Conservation (phyloP, 1,139 yeast genomes). For the Kurtzmaniella quercitrusa region DNA sequence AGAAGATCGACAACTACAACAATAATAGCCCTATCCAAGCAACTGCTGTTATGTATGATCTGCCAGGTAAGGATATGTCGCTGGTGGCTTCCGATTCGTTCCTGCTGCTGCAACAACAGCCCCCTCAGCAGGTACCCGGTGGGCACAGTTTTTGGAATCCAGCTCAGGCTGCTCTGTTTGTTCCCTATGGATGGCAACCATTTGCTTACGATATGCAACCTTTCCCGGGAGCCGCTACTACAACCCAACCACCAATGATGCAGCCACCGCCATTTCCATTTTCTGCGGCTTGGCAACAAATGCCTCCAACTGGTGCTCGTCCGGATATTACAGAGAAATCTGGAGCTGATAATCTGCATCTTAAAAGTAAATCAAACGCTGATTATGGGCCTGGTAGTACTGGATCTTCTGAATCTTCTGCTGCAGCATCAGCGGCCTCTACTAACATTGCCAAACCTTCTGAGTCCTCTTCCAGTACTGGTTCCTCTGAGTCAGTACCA, state of each 20-base stretch:
- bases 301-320: constrained; percentile 1
- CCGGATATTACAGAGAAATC: not conserved
- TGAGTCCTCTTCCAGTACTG: constrained; percentile 5
- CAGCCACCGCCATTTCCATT: constrained; percentile 11
- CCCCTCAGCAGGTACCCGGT: constrained; percentile 12
- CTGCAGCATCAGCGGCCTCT: not conserved
- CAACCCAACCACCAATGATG: constrained; percentile 6
- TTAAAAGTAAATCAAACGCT: not conserved
- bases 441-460: constrained; percentile 3
- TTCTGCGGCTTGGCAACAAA: constrained; percentile 1
- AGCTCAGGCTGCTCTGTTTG: constrained; percentile 56
- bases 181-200: constrained; percentile 28
- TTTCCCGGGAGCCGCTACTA: constrained; percentile 2
- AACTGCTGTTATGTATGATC: constrained; percentile 33
- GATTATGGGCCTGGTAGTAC: not conserved
- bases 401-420: not conserved
- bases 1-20: constrained; percentile 59
- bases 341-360: not conserved
- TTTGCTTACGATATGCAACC: not conserved
- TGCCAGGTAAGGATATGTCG: constrained; percentile 23
- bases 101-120: constrained; percentile 14
- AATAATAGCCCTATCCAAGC: constrained; percentile 49
- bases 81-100: constrained; percentile 9
- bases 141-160: constrained; percentile 60
- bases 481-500: not conserved